A percentile compares a stretch with the other conserved stretches of the same genome.
phyloP scores from a whole-genome alignment of 2,329 filamentous ascomycete species.

The Tolypocladium cylindrosporum region DNA sequence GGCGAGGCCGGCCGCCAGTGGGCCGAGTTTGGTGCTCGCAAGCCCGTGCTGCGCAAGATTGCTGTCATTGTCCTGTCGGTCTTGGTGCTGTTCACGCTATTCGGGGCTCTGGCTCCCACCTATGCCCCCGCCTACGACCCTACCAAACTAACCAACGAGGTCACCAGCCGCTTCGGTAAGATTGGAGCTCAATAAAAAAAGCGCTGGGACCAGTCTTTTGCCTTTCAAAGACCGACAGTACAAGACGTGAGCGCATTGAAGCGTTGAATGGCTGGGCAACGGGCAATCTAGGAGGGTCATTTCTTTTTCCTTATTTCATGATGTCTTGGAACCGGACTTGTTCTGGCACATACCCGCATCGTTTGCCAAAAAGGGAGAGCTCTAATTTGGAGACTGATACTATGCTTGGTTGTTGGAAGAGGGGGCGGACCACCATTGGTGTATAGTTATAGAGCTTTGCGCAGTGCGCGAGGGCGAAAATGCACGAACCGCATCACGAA shows the following conservation, averaged over 20 bases:
- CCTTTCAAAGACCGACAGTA: not conserved
- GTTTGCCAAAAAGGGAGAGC: constrained; percentile 10
- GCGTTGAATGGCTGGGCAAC: constrained; percentile 18
- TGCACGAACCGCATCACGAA: constrained; percentile 24
- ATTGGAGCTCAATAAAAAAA: constrained; percentile 7
- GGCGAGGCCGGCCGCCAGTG: constrained; percentile 65
- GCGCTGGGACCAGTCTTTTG: not conserved
- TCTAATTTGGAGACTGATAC: constrained; percentile 7
- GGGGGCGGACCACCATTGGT: constrained; percentile 14
- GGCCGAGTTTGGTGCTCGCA: constrained; percentile 74
- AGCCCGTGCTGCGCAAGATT: constrained; percentile 70
- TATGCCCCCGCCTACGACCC: constrained; percentile 47
- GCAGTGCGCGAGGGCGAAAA: constrained; percentile 24
- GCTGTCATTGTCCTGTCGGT: constrained; percentile 56
- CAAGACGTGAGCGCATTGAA: constrained; percentile 4
- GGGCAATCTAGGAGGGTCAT: constrained; percentile 19
- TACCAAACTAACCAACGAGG: constrained; percentile 35
- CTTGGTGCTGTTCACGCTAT: constrained; percentile 57
- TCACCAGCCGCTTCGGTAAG: constrained; percentile 39
- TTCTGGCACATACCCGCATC: constrained; percentile 14
- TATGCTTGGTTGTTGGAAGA: constrained; percentile 16
- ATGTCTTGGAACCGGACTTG: constrained; percentile 11
- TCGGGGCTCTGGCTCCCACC: constrained; percentile 55
- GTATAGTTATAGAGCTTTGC: constrained; percentile 27
- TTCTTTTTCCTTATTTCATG: constrained; percentile 10